Base-by-base conservation (phyloP, 805 yeast species). In the Teunomyces panamensis region DNA sequence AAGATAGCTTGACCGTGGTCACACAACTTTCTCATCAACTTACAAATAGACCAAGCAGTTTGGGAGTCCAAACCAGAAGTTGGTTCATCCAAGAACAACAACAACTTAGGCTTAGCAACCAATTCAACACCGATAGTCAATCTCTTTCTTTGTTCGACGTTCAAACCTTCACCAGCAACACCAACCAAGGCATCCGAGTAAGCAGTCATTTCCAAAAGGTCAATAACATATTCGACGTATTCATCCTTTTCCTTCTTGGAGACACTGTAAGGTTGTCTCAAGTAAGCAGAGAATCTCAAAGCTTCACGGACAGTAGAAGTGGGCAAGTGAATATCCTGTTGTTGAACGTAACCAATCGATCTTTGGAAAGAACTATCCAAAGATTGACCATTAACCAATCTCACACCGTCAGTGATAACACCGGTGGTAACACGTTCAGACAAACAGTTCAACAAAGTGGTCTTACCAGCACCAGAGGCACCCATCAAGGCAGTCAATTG, bases 401-500 rank as follows among this genome's bases (percentile, higher is more conserved):
- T 71, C 2, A 45, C 52, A 35, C 65, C 65, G 11, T 52, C 53
- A 11, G 55, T 71, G 63, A 54, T 57, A 35, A 20, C 52, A 55
- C 57, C 64, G 32, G 49, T 33, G 8, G 55, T 52, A 10, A 50
- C 56, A 48, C 56, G 56, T 39, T 50, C 54, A 6, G 61, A 60
- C 46, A 73, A 71, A 47, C 74, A 55, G 49, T 74, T 74, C 46
- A 73, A 56, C 30, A 73, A 56, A 28, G 77, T 73, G 13, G 78
- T 72, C 56, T 73, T 73, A 44, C 78, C 78, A 37, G 71, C 64
- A 36, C 78, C 78, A 10, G 75, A 68, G 17, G 77, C 72, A 10
- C 78, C 78, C 85, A 82, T 81, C 42, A 82, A 65, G 4, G 92
- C 94, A 44, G 91, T 86, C 59, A 86, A 68, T 39, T 89, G 84